Conservation (phyloP, 2,329 filamentous ascomycete species). For the Trichophyton schoenleinii region DNA sequence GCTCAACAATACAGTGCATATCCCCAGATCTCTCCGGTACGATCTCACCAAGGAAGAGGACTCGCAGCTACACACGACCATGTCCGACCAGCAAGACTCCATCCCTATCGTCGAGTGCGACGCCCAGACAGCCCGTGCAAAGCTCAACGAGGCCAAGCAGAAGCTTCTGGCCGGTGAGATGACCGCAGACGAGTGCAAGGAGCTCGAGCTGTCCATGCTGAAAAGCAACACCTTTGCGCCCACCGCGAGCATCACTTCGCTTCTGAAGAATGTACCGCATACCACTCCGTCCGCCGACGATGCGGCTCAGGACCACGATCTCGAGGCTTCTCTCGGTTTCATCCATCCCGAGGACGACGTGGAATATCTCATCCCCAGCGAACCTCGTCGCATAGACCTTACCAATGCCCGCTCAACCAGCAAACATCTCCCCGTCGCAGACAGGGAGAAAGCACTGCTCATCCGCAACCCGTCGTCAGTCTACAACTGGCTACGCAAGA, state of each 20-base stretch:
- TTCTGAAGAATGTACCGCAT: conserved; percentile 23
- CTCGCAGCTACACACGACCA: conserved; percentile 31
- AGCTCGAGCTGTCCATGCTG: conserved; percentile 28
- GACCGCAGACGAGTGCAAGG: conserved; percentile 24
- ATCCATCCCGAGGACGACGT: conserved; percentile 34
- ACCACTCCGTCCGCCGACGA: conserved; percentile 16
- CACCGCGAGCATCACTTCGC: conserved; percentile 21
- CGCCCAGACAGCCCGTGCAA: conserved; percentile 22
- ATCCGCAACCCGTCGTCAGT: conserved; percentile 78
- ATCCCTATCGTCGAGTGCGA: conserved; percentile 24
- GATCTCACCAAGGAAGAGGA: conserved; percentile 45
- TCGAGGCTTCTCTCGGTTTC: conserved; percentile 30
- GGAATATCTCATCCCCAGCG: conserved; percentile 22
- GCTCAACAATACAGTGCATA: conserved; percentile 70
- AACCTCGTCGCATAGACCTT: conserved; percentile 18
- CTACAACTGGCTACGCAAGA: conserved; percentile 84
- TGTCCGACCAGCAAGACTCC: conserved; percentile 24
- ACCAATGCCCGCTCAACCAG: conserved; percentile 37
- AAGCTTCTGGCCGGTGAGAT: conserved; percentile 28
- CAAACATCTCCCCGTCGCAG: conserved; percentile 23
- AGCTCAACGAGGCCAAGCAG: conserved; percentile 28
- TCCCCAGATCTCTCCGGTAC: conserved; percentile 62
- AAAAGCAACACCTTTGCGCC: conserved; percentile 30
- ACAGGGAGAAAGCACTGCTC: conserved; percentile 43
- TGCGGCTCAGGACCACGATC: conserved; percentile 12